phyloP scores from a whole-genome alignment of 257 asterid genomes.

The Mitragyna speciosa region DNA sequence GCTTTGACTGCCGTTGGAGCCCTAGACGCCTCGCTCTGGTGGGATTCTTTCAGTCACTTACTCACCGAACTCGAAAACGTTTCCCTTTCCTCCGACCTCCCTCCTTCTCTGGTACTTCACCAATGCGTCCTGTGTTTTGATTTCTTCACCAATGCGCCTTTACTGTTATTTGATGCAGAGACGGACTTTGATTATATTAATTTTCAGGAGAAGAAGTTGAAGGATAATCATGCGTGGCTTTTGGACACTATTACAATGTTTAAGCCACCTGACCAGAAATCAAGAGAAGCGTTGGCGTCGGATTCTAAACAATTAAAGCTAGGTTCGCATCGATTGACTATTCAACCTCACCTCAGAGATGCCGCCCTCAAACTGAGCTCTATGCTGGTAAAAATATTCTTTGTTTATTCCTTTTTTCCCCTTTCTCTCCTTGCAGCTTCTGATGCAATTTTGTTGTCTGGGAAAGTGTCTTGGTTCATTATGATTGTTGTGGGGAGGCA shows the following conservation, averaged over 20 bases:
- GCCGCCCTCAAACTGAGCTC: constrained; percentile 67
- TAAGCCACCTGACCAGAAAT: constrained; percentile 66
- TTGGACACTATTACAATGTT: constrained; percentile 52
- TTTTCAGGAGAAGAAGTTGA: constrained; percentile 68
- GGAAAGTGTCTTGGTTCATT: background rate
- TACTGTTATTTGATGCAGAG: too few species aligned
- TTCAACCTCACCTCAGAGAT: constrained; percentile 59
- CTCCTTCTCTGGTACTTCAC: constrained; percentile 53
- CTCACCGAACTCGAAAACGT: constrained; percentile 72
- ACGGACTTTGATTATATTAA: background rate
- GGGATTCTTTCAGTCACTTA: constrained; percentile 76
- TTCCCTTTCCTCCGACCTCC: constrained; percentile 48
- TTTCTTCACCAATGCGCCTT: too few species aligned
- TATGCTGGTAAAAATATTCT: constrained; percentile 48
- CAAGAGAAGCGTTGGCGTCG: constrained; percentile 84
- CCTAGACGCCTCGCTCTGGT: constrained; percentile 83
- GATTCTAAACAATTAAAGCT: constrained; percentile 54
- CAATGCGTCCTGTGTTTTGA: background rate
- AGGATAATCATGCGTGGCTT: constrained; percentile 76
- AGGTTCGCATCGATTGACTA: constrained; percentile 56
- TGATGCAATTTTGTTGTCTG: background rate
- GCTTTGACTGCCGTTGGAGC: constrained; percentile 29
- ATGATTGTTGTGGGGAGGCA: background rate
- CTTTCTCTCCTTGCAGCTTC: background rate
- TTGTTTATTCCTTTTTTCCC: too few species aligned